Evolutionary conservation across 1,139 yeast genomes (phyloP).

Genomic region (Pneumocystis carinii): DNA sequence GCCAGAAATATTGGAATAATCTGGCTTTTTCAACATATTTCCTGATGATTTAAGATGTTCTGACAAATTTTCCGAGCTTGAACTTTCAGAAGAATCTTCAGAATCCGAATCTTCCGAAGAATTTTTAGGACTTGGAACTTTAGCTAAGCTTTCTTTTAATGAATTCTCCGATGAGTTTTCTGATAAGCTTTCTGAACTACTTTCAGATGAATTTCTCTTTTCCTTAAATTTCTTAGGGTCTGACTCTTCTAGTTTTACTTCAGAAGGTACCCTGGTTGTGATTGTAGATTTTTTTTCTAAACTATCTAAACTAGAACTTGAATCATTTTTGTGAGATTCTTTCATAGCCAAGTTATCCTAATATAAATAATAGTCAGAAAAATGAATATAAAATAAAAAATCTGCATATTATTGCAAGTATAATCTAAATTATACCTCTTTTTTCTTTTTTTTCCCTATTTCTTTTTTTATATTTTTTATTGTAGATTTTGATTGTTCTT

Average conservation of each 20-base stretch:
- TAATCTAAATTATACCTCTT: background rate
- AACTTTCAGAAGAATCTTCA: background rate
- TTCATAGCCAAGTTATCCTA: background rate
- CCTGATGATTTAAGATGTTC: background rate
- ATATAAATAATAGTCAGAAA: background rate
- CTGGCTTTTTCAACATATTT: background rate
- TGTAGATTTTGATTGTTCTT: background rate
- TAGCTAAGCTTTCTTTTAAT: too few relatives aligned
- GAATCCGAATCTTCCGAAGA: background rate
- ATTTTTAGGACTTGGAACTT: background rate
- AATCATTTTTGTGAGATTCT: background rate
- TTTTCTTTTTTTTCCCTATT: background rate
- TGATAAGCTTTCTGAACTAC: background rate
- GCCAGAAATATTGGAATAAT: constrained; percentile 10
- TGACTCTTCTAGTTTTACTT: background rate
- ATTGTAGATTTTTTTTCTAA: background rate
- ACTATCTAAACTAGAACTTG: background rate
- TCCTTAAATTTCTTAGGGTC: background rate
- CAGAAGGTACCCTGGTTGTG: background rate
- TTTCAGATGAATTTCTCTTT: background rate
- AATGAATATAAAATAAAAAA: background rate
- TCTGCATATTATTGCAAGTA: background rate
- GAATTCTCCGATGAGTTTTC: background rate
- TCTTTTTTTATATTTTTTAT: background rate
- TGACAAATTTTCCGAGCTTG: background rate